Evolutionary conservation across 225 moss, liverwort and hornwort species (phyloP).

Genomic region (Bryum argenteum): DNA sequence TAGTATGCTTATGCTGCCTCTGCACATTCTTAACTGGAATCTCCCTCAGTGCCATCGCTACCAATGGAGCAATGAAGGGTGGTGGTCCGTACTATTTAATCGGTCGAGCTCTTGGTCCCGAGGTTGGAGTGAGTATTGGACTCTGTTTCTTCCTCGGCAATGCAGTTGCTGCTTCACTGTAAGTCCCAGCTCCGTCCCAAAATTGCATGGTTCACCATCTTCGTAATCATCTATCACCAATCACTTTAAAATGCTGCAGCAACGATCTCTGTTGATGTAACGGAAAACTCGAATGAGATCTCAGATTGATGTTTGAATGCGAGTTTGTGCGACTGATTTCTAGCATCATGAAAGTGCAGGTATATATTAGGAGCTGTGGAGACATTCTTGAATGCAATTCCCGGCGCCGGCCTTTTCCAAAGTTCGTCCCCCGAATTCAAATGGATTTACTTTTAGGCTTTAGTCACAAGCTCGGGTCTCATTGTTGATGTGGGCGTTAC

Average conservation of each 20-base stretch:
- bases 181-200: slow-evolving; percentile 34
- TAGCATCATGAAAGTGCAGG: slow-evolving; percentile 37
- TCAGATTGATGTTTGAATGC: not conserved
- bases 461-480: not conserved
- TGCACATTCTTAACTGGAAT: slow-evolving; percentile 87
- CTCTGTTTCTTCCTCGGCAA: slow-evolving; percentile 93
- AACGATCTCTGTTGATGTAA: too few relatives aligned
- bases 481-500: slow-evolving; percentile 22
- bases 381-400: slow-evolving; percentile 87
- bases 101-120: slow-evolving; percentile 90
- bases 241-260: too few relatives aligned
- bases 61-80: slow-evolving; percentile 97
- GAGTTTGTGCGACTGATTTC: not conserved
- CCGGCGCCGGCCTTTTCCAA: slow-evolving; percentile 79
- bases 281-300: too few relatives aligned
- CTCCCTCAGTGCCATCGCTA: slow-evolving; percentile 90
- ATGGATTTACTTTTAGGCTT: too few relatives aligned
- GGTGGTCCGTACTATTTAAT: slow-evolving; percentile 93
- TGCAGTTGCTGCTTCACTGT: slow-evolving; percentile 87
- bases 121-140: slow-evolving; percentile 94
- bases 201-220: not conserved
- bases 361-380: slow-evolving; percentile 89
- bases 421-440: slow-evolving; percentile 39
- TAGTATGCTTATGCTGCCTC: slow-evolving; percentile 81
- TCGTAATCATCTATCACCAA: too few relatives aligned